phyloP scores from a whole-genome alignment of 495 filamentous ascomycete genomes.

The Daldinia childiae region DNA sequence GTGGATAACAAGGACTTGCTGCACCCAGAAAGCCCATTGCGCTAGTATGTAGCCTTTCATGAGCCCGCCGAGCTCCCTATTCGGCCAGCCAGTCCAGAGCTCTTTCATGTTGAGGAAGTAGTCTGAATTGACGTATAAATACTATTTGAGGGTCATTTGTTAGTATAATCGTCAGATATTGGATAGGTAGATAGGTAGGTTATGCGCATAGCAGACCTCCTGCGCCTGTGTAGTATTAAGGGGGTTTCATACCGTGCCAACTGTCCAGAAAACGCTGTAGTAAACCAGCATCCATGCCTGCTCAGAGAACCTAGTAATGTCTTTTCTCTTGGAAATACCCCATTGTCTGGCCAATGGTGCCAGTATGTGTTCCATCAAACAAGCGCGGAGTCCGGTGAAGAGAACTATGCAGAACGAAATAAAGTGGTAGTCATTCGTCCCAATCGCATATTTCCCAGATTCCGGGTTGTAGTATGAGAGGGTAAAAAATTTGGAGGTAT shows the following conservation, averaged over 20 bases:
- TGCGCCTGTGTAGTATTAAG: conserved; percentile 1
- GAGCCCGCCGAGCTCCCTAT: conserved; percentile 71
- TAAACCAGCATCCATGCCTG: conserved; percentile 92
- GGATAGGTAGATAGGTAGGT: neutral
- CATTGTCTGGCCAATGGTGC: conserved; percentile 73
- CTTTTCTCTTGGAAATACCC: conserved; percentile 78
- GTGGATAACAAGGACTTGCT: conserved; percentile 93
- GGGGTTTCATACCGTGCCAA: conserved; percentile 77
- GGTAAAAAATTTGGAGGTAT: conserved; percentile 84
- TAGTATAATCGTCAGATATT: conserved; percentile 26
- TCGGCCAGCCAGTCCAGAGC: conserved; percentile 87
- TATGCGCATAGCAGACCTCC: neutral
- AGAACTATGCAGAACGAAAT: conserved; percentile 81
- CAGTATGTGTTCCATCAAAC: conserved; percentile 85
- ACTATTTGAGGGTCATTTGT: conserved; percentile 60
- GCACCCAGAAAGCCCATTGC: conserved; percentile 92
- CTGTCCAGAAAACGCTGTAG: conserved; percentile 77
- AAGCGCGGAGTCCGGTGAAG: conserved; percentile 87
- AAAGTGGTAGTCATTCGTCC: conserved; percentile 81
- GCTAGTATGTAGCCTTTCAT: conserved; percentile 93
- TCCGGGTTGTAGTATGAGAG: conserved; percentile 81
- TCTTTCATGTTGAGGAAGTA: conserved; percentile 81
- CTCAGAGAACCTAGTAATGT: conserved; percentile 82
- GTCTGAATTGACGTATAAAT: conserved; percentile 77
- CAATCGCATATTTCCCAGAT: conserved; percentile 74